These are phyloP conservation scores for Jackrogersella multiformis DNA, from an alignment of 495 filamentous ascomycete species.

Conservation along the genomic window DNA sequence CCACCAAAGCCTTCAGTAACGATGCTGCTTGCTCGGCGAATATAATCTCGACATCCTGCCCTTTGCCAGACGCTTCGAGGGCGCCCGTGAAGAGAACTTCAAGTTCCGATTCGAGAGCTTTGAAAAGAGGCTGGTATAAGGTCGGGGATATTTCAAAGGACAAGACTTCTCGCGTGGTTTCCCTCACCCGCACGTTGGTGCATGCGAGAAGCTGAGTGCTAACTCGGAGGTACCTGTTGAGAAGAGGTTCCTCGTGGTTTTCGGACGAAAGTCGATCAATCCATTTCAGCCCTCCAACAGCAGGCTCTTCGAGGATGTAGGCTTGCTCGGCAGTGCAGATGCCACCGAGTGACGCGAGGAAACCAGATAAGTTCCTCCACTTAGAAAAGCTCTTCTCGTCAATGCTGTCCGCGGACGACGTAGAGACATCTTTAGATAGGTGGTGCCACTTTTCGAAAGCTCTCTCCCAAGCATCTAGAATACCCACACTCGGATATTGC, in stretches of 20 bases:
- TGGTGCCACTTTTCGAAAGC: slow-evolving; percentile 69
- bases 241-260: slow-evolving; percentile 63
- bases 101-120: slow-evolving; percentile 68
- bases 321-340: slow-evolving; percentile 70
- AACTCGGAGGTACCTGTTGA: slow-evolving; percentile 67
- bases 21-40: slow-evolving; percentile 72
- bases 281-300: slow-evolving; percentile 66
- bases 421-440: slow-evolving; percentile 66
- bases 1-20: slow-evolving; percentile 68
- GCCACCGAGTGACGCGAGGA: slow-evolving; percentile 71
- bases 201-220: slow-evolving; percentile 70
- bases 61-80: slow-evolving; percentile 58
- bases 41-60: slow-evolving; percentile 66
- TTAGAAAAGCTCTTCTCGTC: slow-evolving; percentile 65
- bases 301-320: slow-evolving; percentile 61
- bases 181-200: slow-evolving; percentile 67
- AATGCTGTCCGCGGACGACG: slow-evolving; percentile 54
- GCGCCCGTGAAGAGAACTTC: slow-evolving; percentile 63
- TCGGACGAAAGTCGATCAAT: slow-evolving; percentile 69
- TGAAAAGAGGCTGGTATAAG: slow-evolving; percentile 68
- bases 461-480: slow-evolving; percentile 70
- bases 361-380: slow-evolving; percentile 73
- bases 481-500: slow-evolving; percentile 66
- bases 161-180: slow-evolving; percentile 69
- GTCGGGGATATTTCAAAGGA: slow-evolving; percentile 67